Conservation (phyloP, 495 filamentous ascomycete genomes). For the Oidiodendron maius region DNA sequence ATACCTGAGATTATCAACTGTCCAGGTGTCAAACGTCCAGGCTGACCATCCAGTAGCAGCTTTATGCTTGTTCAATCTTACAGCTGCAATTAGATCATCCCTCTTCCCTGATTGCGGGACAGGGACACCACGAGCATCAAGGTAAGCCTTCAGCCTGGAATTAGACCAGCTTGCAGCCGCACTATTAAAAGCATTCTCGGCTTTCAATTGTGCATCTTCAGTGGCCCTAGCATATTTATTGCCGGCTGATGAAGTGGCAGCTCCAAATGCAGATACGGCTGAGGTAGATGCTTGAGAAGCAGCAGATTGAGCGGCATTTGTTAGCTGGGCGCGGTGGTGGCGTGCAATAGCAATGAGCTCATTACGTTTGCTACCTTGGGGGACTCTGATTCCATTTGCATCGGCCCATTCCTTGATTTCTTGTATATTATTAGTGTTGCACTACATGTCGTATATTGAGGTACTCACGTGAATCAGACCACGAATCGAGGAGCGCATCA, state of each 20-base stretch:
- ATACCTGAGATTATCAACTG: constrained; percentile 67
- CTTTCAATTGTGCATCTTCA: constrained; percentile 57
- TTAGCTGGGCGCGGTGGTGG: constrained; percentile 73
- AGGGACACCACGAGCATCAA: constrained; percentile 62
- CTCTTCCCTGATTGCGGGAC: constrained; percentile 72
- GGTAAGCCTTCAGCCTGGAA: constrained; percentile 68
- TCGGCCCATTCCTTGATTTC: constrained; percentile 73
- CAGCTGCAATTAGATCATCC: constrained; percentile 72
- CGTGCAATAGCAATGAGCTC: constrained; percentile 87
- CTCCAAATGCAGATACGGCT: constrained; percentile 62
- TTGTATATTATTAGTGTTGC: constrained; percentile 10
- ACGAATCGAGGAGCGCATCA: constrained; percentile 80
- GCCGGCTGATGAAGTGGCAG: constrained; percentile 75
- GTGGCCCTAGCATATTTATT: constrained; percentile 75
- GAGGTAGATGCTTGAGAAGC: constrained; percentile 37
- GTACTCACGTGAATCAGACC: constrained; percentile 63
- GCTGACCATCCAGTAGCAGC: constrained; percentile 64
- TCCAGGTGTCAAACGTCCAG: constrained; percentile 84
- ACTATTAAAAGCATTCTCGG: constrained; percentile 61
- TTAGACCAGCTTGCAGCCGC: constrained; percentile 60
- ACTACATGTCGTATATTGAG: not conserved
- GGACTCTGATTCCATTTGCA: constrained; percentile 71
- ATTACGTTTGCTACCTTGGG: constrained; percentile 84
- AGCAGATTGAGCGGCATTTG: constrained; percentile 28
- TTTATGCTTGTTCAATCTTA: constrained; percentile 67